Percentiles rank a stretch among this genome's conserved stretches.
Evolutionary conservation across 495 filamentous ascomycete species (phyloP).

Genomic region (Gamarada debralockiae): DNA sequence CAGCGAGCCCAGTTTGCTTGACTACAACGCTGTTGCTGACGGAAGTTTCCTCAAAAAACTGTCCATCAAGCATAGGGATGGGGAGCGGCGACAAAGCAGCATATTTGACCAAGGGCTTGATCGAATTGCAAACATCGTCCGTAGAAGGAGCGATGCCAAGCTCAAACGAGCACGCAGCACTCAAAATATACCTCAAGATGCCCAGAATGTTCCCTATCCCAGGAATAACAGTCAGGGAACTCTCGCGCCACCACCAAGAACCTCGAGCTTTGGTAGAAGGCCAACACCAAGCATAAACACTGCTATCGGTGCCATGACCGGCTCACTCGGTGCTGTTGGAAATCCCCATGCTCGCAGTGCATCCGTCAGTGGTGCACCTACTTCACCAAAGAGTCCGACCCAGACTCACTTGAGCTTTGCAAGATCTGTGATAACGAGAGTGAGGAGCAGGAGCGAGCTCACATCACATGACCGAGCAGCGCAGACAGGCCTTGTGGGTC

Average conservation of each 20-base stretch:
- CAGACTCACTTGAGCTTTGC: slow-evolving; percentile 30
- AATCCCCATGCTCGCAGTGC: slow-evolving; percentile 49
- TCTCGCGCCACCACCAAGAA: slow-evolving; percentile 47
- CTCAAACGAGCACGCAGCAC: slow-evolving; percentile 38
- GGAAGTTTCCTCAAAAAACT: slow-evolving; percentile 60
- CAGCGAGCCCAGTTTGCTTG: slow-evolving; percentile 53
- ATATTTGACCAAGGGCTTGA: slow-evolving; percentile 34
- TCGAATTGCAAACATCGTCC: slow-evolving; percentile 47
- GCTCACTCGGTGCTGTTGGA: slow-evolving; percentile 58
- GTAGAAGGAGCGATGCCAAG: slow-evolving; percentile 46
- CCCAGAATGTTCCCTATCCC: slow-evolving; percentile 23
- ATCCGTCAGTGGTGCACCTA: slow-evolving; percentile 52
- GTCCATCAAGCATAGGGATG: slow-evolving; percentile 41
- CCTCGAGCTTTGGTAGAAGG: slow-evolving; percentile 54
- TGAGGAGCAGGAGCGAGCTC: slow-evolving; percentile 74
- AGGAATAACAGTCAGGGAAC: slow-evolving; percentile 46
- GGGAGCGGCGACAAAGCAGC: slow-evolving; percentile 31
- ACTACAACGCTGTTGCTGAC: slow-evolving; percentile 55
- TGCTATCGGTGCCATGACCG: slow-evolving; percentile 59
- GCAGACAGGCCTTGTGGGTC: slow-evolving; percentile 31
- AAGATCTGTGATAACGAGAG: slow-evolving; percentile 52
- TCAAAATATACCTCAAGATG: slow-evolving; percentile 26
- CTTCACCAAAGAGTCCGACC: slow-evolving; percentile 46
- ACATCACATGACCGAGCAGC: slow-evolving; percentile 10
- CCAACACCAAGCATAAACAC: slow-evolving; percentile 61